phyloP scores from a whole-genome alignment of 75 land plant genomes.

The Pinus taeda region DNA sequence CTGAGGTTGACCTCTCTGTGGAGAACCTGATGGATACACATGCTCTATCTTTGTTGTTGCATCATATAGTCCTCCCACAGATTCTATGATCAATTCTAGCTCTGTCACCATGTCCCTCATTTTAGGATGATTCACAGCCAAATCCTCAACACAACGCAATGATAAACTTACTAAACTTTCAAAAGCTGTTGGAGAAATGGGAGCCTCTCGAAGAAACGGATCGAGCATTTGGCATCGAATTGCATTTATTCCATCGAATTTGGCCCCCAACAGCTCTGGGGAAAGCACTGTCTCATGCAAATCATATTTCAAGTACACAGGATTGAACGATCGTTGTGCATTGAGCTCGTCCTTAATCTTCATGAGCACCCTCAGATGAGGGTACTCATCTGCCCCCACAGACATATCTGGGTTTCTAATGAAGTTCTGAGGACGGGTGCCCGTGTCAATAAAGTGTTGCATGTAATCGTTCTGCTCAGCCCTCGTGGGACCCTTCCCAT shows the following conservation, averaged over 20 bases:
- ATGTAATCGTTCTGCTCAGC: conserved; percentile 96
- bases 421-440: conserved; percentile 87
- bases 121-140: conserved; percentile 23
- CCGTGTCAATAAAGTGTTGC: conserved; percentile 95
- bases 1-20: background rate
- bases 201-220: no score
- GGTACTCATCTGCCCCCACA: conserved; percentile 87
- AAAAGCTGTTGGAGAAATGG: no score
- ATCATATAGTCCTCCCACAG: background rate
- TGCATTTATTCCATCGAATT: conserved; percentile 51
- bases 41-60: no score
- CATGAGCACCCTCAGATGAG: conserved; percentile 90
- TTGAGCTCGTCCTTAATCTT: conserved; percentile 84
- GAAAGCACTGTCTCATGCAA: conserved; percentile 53
- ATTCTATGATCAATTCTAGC: conserved; percentile 15
- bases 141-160: conserved; percentile 25
- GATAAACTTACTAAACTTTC: no score
- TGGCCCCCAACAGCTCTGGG: conserved; percentile 80
- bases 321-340: conserved; percentile 65
- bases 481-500: conserved; percentile 85
- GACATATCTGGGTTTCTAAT: conserved; percentile 89
- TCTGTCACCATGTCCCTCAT: conserved; percentile 45
- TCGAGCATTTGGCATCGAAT: no score
- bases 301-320: conserved; percentile 83
- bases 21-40: background rate